Evolutionary conservation across 371 early-diverging fungal species (phyloP), one percentile per base, ranked within the genome.

Genomic region (Choanephora cucurbitarum): DNA sequence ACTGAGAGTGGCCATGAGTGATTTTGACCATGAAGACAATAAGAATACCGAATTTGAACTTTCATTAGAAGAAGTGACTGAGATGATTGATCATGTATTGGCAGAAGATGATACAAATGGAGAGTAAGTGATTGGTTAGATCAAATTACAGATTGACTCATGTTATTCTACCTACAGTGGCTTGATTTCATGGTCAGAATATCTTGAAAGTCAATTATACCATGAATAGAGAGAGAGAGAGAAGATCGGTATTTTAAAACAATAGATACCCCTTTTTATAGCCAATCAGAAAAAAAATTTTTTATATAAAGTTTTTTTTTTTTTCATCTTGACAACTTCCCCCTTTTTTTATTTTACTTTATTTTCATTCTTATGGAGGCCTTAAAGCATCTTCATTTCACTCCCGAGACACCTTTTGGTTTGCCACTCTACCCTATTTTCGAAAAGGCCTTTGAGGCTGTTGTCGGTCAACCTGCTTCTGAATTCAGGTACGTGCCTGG

Each of bases 171-270:
- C 28, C 32, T 19, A 15, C 52, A 86, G 88, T 72, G 91, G 91
- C 18, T 70, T 74, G 65, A 85, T 91, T 42, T 80, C 81, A 21
- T 88, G 86, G 86, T 85, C 82, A 39, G 91, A 91, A 65, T 91
- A 89, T 53, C 62, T 88, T 57, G 81, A 80, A 57, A 79, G 81
- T 40, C 86, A 87, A 66, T 55, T 75, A 28, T 87, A 86, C 55
- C 89, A 87, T 51, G 78, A 67, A 46, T 43, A 52, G 46, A 58
- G 10, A 37, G 13, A 14, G 37, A 11, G n/a, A n/a, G n/a, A n/a
- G n/a, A n/a, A n/a, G n/a, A n/a, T n/a, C n/a, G n/a, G n/a, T n/a
- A 37, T 11, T 37, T 37, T 9, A 11, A 37, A 13, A 13, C 10
- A 9, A n/a, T n/a, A 9, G 37, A 3, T 37, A 2, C 9, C 37